Evolutionary conservation across 805 yeast species (phyloP).

Genomic region (Myxozyma sirexii): DNA sequence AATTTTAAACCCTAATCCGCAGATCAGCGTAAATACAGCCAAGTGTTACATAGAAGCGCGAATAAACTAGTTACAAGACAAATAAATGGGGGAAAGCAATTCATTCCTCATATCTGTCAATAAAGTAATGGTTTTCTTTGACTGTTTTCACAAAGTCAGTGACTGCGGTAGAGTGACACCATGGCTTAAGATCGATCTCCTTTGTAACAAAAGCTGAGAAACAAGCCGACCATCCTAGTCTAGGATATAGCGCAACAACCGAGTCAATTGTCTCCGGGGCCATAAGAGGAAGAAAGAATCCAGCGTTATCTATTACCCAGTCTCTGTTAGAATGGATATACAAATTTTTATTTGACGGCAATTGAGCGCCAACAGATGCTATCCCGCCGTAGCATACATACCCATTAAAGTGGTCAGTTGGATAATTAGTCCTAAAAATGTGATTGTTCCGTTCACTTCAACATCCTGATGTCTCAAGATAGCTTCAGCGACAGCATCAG

Average conservation of each 20-base stretch:
- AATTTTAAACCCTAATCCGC: not conserved
- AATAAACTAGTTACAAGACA: no score
- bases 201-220: constrained; percentile 30
- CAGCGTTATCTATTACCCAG: constrained; percentile 2
- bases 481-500: constrained; percentile 36
- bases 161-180: constrained; percentile 35
- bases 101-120: constrained; percentile 10
- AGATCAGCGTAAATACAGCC: not conserved
- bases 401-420: constrained; percentile 36
- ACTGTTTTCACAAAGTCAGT: constrained; percentile 15
- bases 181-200: constrained; percentile 34
- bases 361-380: no score
- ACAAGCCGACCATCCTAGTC: constrained; percentile 35
- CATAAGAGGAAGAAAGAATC: constrained; percentile 13
- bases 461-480: constrained; percentile 36
- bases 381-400: no score
- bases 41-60: no score
- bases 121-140: constrained; percentile 13
- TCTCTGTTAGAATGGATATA: not conserved
- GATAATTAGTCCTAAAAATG: constrained; percentile 32
- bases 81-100: no score
- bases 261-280: constrained; percentile 31
- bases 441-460: constrained; percentile 32
- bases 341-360: no score
- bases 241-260: constrained; percentile 29